Conservation (phyloP, 176 grass and related monocot species). For the Cenchrus fungigraminus region DNA sequence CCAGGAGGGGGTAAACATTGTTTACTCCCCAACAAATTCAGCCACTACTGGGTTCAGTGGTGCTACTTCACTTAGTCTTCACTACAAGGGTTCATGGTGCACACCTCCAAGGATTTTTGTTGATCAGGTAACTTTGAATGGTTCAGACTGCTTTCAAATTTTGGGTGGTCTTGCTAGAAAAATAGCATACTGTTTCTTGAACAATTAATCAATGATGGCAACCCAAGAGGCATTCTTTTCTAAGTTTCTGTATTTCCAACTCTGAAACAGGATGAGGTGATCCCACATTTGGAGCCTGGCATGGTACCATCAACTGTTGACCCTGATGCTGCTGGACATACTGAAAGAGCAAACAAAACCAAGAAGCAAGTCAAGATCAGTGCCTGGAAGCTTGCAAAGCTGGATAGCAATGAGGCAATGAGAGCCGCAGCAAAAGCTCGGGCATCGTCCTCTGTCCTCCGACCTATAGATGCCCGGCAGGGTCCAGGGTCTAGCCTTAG, state of each 20-base stretch:
- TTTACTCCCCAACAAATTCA: constrained; percentile 90
- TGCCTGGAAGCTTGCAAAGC: constrained; percentile 91
- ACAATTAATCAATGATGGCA: constrained; percentile 8
- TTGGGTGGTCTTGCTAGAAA: not conserved
- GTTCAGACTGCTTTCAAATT: not conserved
- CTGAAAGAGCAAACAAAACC: constrained; percentile 63
- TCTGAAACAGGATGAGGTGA: constrained; percentile 72
- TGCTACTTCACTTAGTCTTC: constrained; percentile 69
- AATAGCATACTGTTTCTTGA: not conserved
- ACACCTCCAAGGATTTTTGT: constrained; percentile 92
- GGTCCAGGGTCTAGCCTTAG: constrained; percentile 53
- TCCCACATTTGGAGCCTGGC: constrained; percentile 78
- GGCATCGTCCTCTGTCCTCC: constrained; percentile 81
- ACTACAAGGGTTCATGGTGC: constrained; percentile 88
- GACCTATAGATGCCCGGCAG: constrained; percentile 51
- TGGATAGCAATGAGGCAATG: constrained; percentile 73
- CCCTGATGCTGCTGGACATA: constrained; percentile 54
- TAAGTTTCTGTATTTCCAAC: constrained; percentile 19
- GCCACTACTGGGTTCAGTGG: constrained; percentile 80
- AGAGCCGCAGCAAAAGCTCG: constrained; percentile 74
- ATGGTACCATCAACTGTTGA: constrained; percentile 76
- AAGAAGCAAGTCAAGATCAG: constrained; percentile 90
- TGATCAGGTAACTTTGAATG: constrained; percentile 52
- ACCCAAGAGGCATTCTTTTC: not conserved
- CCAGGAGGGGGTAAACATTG: constrained; percentile 62